Conservation (phyloP, 2,329 filamentous ascomycete genomes). For the Diaporthe sp. region DNA sequence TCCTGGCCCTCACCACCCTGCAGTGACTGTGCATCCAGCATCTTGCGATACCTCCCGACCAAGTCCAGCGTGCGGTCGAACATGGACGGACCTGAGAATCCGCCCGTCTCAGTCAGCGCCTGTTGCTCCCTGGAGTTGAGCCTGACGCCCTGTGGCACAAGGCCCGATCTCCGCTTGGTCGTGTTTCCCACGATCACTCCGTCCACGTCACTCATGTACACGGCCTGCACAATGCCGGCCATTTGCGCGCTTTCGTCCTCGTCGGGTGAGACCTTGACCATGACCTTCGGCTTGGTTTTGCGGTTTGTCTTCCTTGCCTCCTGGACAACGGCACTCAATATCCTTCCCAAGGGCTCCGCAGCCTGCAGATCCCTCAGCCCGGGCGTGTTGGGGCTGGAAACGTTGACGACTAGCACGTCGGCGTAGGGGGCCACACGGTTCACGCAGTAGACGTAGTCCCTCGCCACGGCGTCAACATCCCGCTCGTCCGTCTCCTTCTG, state of each 20-base stretch:
- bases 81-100: constrained; percentile 91
- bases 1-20: constrained; percentile 48
- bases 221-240: constrained; percentile 87
- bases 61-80: constrained; percentile 84
- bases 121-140: constrained; percentile 76
- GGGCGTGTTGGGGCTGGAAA: constrained; percentile 96
- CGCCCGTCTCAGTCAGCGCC: constrained; percentile 82
- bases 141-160: constrained; percentile 76
- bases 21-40: constrained; percentile 69
- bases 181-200: constrained; percentile 98
- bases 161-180: constrained; percentile 82
- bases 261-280: constrained; percentile 98
- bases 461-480: constrained; percentile 84
- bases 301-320: constrained; percentile 77
- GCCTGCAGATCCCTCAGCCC: constrained; percentile 90
- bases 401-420: constrained; percentile 97
- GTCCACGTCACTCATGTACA: constrained; percentile 87
- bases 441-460: constrained; percentile 92
- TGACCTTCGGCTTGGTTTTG: constrained; percentile 82
- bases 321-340: constrained; percentile 85
- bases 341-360: constrained; percentile 82
- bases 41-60: constrained; percentile 82
- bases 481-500: constrained; percentile 92
- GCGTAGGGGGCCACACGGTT: constrained; percentile 86
- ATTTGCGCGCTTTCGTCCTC: constrained; percentile 90